A percentile compares a stretch with the other conserved stretches of the same genome.
phyloP scores from a whole-genome alignment of 441 rosid species.

The Euphorbia corollata region DNA sequence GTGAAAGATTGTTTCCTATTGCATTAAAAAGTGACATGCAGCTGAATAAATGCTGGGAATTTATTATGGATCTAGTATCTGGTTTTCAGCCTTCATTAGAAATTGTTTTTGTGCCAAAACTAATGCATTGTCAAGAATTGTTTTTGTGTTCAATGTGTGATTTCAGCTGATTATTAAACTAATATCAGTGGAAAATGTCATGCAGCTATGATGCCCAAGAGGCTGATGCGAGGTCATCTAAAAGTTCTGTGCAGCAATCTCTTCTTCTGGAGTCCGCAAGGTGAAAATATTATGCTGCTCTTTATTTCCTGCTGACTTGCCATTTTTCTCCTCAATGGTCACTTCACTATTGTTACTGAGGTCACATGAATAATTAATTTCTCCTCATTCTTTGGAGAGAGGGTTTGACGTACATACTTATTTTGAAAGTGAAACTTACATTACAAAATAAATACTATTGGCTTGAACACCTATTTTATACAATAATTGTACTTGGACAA shows the following conservation, averaged over 20 bases:
- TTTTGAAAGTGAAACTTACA: not conserved
- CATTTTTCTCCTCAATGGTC: not conserved
- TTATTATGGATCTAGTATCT: not conserved
- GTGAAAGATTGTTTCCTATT: not conserved
- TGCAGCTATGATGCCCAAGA: slow-evolving; percentile 50
- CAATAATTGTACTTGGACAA: no score
- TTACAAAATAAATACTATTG: no score
- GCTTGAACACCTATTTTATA: not conserved
- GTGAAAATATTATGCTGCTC: slow-evolving; percentile 21
- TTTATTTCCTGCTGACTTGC: not conserved
- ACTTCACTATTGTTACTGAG: not conserved
- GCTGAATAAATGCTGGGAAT: not conserved
- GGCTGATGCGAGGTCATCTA: slow-evolving; percentile 37
- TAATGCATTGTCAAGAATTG: not conserved
- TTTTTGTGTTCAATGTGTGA: slow-evolving; percentile 5
- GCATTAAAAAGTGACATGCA: not conserved
- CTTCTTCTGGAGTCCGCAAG: slow-evolving; percentile 54
- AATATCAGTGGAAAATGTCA: slow-evolving; percentile 16
- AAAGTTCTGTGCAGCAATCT: slow-evolving; percentile 37
- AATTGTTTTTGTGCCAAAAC: not conserved
- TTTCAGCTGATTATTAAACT: slow-evolving; percentile 14
- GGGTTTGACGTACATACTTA: slow-evolving; percentile 5
- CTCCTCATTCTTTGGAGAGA: not conserved
- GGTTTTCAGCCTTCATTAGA: not conserved
- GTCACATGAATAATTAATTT: not conserved